A percentile compares a stretch with the other conserved stretches of the same genome.
Evolutionary conservation across 345 rosid species (phyloP).

Genomic region (Microcos paniculata): DNA sequence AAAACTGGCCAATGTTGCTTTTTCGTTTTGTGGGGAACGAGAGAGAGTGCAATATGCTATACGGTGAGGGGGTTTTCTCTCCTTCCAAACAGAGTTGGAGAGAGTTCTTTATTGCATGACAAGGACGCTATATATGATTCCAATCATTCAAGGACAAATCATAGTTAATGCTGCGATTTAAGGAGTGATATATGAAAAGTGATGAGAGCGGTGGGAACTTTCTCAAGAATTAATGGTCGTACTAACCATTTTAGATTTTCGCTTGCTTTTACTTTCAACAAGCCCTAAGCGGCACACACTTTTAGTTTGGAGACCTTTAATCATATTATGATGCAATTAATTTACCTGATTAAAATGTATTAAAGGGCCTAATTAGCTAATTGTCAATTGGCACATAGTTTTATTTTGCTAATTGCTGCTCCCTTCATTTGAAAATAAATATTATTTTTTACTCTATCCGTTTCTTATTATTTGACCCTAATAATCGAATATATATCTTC

Average conservation of each 20-base stretch:
- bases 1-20: background rate
- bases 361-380: no score
- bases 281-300: background rate
- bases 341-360: no score
- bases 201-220: background rate
- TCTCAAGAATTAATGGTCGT: background rate
- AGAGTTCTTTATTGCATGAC: background rate
- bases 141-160: conserved; percentile 14
- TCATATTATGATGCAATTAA: no score
- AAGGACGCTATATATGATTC: background rate
- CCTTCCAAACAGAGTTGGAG: background rate
- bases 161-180: background rate
- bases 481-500: no score
- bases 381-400: no score
- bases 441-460: no score
- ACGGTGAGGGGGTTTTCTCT: background rate
- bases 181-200: background rate
- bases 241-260: background rate
- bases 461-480: no score
- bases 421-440: no score
- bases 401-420: no score
- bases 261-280: background rate
- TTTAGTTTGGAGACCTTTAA: no score
- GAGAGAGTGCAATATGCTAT: background rate
- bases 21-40: no score